phyloP scores from a whole-genome alignment of 2,329 filamentous ascomycete genomes.

The Colletotrichum tabaci region DNA sequence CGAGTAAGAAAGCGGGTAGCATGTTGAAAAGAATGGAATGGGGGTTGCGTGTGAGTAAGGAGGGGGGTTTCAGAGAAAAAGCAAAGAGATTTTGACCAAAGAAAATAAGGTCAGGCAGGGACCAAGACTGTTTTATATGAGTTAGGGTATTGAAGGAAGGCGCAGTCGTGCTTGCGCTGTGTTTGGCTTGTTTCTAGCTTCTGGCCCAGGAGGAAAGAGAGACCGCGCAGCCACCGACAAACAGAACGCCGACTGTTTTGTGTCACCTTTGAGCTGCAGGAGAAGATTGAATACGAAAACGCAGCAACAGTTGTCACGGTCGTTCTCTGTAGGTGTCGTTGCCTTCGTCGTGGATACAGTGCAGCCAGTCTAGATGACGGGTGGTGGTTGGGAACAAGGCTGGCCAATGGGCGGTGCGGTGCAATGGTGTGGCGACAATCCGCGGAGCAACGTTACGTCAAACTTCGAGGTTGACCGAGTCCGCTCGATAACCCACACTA shows the following conservation, averaged over 20 bases:
- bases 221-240: conserved; percentile 19
- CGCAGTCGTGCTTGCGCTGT: conserved; percentile 11
- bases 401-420: conserved; percentile 19
- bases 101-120: background rate
- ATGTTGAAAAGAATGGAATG: conserved; percentile 41
- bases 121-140: conserved; percentile 23
- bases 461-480: conserved; percentile 17
- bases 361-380: conserved; percentile 6
- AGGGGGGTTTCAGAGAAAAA: background rate
- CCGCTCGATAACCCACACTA: conserved; percentile 21
- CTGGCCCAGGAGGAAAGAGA: background rate
- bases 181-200: background rate
- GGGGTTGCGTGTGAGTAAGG: background rate
- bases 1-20: conserved; percentile 52
- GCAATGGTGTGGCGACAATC: conserved; percentile 11
- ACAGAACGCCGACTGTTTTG: conserved; percentile 7
- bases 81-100: conserved; percentile 1
- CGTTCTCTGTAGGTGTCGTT: background rate
- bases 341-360: conserved; percentile 1
- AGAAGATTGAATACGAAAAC: conserved; percentile 16
- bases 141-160: background rate
- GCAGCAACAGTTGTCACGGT: background rate
- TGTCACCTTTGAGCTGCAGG: conserved; percentile 21
- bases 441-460: conserved; percentile 40
- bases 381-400: conserved; percentile 34